These are phyloP conservation scores for Pythium guiyangense DNA, from an alignment of 352 stramenopile species.

Conservation along the genomic window DNA sequence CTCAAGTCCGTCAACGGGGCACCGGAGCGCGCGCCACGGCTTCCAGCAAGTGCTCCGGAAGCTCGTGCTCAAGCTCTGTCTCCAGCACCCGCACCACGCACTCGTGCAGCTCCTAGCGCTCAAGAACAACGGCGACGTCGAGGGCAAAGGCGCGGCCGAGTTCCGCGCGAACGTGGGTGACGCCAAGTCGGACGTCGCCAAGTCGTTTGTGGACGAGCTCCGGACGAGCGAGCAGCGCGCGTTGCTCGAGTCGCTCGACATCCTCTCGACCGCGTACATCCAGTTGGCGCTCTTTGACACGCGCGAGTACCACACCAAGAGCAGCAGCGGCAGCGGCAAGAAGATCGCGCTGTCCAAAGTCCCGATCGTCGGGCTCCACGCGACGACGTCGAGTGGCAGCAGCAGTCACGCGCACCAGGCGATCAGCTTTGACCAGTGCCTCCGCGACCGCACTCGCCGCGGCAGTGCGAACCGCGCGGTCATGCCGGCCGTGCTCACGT, in stretches of 20 bases:
- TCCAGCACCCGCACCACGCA: conserved; percentile 95
- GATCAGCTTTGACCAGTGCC: conserved; percentile 65
- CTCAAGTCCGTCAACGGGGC: conserved; percentile 1
- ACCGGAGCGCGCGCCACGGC: conserved; percentile 2
- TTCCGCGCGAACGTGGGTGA: conserved; percentile 81
- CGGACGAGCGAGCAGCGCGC: conserved; percentile 45
- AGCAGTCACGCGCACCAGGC: conserved; percentile 4
- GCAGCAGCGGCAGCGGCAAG: conserved; percentile 22
- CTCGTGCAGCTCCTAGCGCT: conserved; percentile 95
- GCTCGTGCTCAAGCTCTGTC: conserved; percentile 91
- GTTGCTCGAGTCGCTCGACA: conserved; percentile 72
- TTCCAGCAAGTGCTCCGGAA: conserved; percentile 88
- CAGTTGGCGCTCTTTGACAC: conserved; percentile 82
- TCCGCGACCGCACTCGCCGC: conserved; percentile 49
- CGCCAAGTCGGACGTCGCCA: conserved; percentile 62
- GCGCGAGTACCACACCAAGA: conserved; percentile 58
- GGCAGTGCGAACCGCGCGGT: conserved; percentile 29
- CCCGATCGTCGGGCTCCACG: conserved; percentile 31
- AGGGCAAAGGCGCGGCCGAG: conserved; percentile 68
- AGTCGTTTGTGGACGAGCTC: conserved; percentile 54
- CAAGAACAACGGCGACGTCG: conserved; percentile 90
- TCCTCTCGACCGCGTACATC: conserved; percentile 69
- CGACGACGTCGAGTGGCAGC: conserved; percentile 13
- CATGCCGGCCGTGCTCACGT: conserved; percentile 80
- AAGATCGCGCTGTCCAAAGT: conserved; percentile 72